Evolutionary conservation across 331 rosid genomes (phyloP).

Genomic region (Phaseolus coccineus): DNA sequence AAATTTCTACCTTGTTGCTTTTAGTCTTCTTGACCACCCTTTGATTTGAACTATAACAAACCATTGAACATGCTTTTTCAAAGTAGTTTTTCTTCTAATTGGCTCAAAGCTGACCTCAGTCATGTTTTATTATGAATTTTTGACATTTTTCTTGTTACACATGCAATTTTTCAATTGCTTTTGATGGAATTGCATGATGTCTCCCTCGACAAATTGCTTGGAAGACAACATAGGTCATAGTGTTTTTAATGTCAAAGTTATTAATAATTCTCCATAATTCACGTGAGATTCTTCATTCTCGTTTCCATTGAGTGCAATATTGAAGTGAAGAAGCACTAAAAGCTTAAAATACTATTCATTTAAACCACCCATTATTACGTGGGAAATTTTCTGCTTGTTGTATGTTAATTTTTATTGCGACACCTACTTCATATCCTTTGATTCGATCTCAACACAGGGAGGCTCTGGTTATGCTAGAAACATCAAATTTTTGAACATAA

Average conservation of each 20-base stretch:
- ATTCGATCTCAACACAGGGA: conserved; percentile 56
- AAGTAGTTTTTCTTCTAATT: conserved; percentile 1
- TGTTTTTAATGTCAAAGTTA: not conserved
- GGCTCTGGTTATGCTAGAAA: conserved; percentile 82
- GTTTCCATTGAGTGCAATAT: not conserved
- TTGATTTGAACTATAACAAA: not conserved
- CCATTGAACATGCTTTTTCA: conserved; percentile 19
- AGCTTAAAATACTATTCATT: not conserved
- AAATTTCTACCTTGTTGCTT: conserved; percentile 25
- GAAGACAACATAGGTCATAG: not conserved
- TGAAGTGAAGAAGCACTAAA: not conserved
- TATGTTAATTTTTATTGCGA: not conserved
- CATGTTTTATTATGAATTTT: not conserved
- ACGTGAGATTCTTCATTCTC: not conserved
- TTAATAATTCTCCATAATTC: not conserved
- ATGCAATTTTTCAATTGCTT: not conserved
- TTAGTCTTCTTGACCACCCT: conserved; percentile 26
- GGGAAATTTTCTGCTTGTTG: not conserved
- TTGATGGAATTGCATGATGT: not conserved
- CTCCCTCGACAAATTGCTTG: not conserved
- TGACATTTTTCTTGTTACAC: not conserved
- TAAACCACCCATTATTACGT: not conserved
- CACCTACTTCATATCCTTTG: not conserved
- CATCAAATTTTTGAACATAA: conserved; percentile 63
- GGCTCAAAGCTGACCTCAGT: not conserved